A percentile compares a stretch with the other conserved stretches of the same genome.
Conservation (phyloP, 495 filamentous ascomycete genomes). For the Lophiotrema nucula region DNA sequence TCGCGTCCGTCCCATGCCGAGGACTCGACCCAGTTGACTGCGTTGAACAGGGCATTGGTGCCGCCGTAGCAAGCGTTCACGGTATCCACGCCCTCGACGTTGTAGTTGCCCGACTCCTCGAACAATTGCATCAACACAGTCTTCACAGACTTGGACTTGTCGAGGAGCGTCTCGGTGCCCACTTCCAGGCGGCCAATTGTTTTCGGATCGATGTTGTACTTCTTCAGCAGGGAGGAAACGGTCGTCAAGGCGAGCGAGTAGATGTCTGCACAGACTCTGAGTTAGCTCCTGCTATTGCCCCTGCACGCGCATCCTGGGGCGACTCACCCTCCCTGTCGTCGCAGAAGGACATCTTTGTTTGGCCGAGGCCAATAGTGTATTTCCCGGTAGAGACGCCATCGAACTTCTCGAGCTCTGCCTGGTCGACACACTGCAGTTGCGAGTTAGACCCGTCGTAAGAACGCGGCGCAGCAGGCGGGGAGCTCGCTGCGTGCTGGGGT, state of each 20-base stretch:
- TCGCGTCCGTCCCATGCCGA: constrained; percentile 96
- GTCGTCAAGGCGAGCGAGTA: constrained; percentile 94
- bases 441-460: constrained; percentile 22
- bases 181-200: constrained; percentile 93
- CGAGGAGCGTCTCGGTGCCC: constrained; percentile 95
- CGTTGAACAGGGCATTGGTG: constrained; percentile 96
- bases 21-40: constrained; percentile 96
- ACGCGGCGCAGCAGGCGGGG: not conserved
- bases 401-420: constrained; percentile 94
- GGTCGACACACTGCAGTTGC: constrained; percentile 80
- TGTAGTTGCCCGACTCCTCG: constrained; percentile 76
- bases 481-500: not conserved
- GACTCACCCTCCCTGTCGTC: constrained; percentile 92
- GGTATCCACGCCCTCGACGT: constrained; percentile 94
- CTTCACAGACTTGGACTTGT: constrained; percentile 99
- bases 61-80: constrained; percentile 98
- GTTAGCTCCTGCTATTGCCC: constrained; percentile 20
- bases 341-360: constrained; percentile 99
- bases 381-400: constrained; percentile 93
- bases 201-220: constrained; percentile 89
- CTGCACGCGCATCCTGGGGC: constrained; percentile 1
- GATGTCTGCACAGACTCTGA: constrained; percentile 65
- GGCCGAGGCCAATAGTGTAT: constrained; percentile 98
- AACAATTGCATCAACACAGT: constrained; percentile 99
- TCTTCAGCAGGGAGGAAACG: constrained; percentile 81